phyloP scores from a whole-genome alignment of 495 filamentous ascomycete species.

The Usnea hakonensis region DNA sequence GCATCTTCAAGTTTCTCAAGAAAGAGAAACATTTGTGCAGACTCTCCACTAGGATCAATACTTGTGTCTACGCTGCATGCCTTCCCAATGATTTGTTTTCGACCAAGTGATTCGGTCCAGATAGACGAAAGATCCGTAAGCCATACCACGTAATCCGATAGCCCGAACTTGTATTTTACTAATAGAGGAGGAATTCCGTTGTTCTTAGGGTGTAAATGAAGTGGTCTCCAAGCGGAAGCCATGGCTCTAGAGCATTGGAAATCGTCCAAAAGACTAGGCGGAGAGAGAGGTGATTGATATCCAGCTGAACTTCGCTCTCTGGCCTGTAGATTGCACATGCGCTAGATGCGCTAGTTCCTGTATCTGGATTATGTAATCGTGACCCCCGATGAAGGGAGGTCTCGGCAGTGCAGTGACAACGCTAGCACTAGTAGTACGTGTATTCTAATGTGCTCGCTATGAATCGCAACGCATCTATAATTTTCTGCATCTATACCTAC shows the following conservation, averaged over 20 bases:
- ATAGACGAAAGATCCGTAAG: conserved; percentile 78
- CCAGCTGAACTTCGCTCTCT: neutral
- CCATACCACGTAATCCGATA: conserved; percentile 58
- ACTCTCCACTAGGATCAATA: conserved; percentile 78
- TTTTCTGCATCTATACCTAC: neutral
- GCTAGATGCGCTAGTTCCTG: no score
- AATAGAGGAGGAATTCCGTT: conserved; percentile 43
- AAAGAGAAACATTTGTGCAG: conserved; percentile 62
- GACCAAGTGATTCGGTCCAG: conserved; percentile 70
- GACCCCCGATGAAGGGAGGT: no score
- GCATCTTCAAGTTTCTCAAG: conserved; percentile 62
- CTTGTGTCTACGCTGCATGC: conserved; percentile 60
- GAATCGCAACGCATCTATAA: neutral
- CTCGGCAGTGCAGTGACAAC: neutral
- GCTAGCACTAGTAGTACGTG: neutral
- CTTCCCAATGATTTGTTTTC: conserved; percentile 53
- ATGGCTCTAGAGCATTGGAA: conserved; percentile 23
- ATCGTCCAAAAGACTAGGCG: neutral
- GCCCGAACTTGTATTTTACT: conserved; percentile 43
- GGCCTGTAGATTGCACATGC: neutral
- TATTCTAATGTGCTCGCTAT: neutral
- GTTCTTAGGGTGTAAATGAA: conserved; percentile 23
- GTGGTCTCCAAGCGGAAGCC: conserved; percentile 35
- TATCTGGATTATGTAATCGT: no score
- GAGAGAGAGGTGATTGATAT: neutral